phyloP scores from a whole-genome alignment of 2,329 filamentous ascomycete genomes.

The Fusarium sp. region DNA sequence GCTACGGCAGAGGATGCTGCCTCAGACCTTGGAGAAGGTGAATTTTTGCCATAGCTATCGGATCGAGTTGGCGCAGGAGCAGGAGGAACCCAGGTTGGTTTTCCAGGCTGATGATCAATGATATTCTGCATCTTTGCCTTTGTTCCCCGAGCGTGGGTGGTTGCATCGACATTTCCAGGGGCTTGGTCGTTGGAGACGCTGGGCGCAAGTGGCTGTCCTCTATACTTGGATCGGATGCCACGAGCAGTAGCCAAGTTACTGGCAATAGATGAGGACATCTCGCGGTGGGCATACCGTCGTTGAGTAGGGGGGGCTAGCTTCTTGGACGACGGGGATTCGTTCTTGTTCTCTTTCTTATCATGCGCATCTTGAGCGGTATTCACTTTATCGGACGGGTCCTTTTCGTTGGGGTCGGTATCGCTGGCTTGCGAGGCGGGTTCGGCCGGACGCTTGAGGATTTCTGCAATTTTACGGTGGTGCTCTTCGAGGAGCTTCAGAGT shows the following conservation, averaged over 20 bases:
- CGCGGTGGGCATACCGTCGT: slow-evolving; percentile 67
- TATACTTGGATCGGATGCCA: slow-evolving; percentile 74
- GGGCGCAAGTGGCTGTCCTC: slow-evolving; percentile 74
- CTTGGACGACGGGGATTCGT: slow-evolving; percentile 40
- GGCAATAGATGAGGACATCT: slow-evolving; percentile 83
- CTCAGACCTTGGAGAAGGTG: slow-evolving; percentile 43
- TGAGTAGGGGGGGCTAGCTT: slow-evolving; percentile 51
- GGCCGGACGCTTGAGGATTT: slow-evolving; percentile 77
- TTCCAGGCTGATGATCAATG: slow-evolving; percentile 61
- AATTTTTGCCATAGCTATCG: slow-evolving; percentile 39
- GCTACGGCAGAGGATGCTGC: slow-evolving; percentile 23
- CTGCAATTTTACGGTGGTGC: slow-evolving; percentile 85
- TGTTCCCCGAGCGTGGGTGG: slow-evolving; percentile 60
- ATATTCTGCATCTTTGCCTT: slow-evolving; percentile 64
- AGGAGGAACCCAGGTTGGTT: slow-evolving; percentile 64
- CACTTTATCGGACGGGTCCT: slow-evolving; percentile 42
- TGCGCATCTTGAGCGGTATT: slow-evolving; percentile 31
- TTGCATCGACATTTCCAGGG: slow-evolving; percentile 72
- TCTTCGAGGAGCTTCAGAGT: slow-evolving; percentile 86
- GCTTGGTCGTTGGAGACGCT: slow-evolving; percentile 78
- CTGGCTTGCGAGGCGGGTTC: slow-evolving; percentile 50
- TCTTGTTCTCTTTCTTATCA: slow-evolving; percentile 34
- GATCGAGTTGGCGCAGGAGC: slow-evolving; percentile 39
- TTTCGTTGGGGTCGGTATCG: slow-evolving; percentile 45
- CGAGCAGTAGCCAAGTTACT: slow-evolving; percentile 87